Conservation (phyloP, 1,139 yeast species). For the Geotrichum carabidarum region DNA sequence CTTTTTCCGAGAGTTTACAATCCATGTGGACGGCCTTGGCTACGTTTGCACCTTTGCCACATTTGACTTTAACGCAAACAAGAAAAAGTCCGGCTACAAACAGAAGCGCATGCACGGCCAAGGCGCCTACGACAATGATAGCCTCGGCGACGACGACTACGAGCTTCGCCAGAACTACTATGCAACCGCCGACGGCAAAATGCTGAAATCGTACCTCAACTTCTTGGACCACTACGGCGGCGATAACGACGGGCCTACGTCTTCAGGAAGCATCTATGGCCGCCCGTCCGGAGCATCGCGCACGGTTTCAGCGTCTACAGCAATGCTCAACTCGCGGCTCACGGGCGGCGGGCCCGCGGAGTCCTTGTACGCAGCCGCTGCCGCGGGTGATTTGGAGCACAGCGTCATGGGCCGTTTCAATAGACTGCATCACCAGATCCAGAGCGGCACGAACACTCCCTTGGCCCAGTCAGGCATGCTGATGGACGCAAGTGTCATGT, state of each 20-base stretch:
- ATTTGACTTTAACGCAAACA: constrained; percentile 65
- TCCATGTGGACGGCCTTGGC: constrained; percentile 91
- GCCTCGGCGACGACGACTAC: constrained; percentile 15
- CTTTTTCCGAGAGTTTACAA: constrained; percentile 81
- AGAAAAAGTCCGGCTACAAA: constrained; percentile 37
- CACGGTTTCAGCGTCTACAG: background rate
- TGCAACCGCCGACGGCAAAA: constrained; percentile 69
- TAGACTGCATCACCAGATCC: constrained; percentile 17
- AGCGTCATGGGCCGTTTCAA: constrained; percentile 33
- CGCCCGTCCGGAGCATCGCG: background rate
- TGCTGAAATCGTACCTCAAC: constrained; percentile 85
- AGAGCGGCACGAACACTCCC: constrained; percentile 13
- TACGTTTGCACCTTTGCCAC: constrained; percentile 91
- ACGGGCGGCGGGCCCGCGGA: background rate
- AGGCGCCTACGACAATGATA: constrained; percentile 21
- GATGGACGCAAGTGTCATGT: constrained; percentile 6
- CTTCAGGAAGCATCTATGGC: constrained; percentile 15
- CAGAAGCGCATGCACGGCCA: constrained; percentile 22
- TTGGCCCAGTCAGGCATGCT: constrained; percentile 13
- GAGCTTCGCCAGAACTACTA: constrained; percentile 39
- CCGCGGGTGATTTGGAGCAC: constrained; percentile 25
- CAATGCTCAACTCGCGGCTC: constrained; percentile 1
- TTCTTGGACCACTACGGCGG: constrained; percentile 78
- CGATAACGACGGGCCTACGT: constrained; percentile 10
- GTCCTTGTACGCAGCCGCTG: background rate